Percentiles rank a stretch among this genome's conserved stretches.
Conservation (phyloP, 305 asterid genomes). For the Nicotiana rustica region DNA sequence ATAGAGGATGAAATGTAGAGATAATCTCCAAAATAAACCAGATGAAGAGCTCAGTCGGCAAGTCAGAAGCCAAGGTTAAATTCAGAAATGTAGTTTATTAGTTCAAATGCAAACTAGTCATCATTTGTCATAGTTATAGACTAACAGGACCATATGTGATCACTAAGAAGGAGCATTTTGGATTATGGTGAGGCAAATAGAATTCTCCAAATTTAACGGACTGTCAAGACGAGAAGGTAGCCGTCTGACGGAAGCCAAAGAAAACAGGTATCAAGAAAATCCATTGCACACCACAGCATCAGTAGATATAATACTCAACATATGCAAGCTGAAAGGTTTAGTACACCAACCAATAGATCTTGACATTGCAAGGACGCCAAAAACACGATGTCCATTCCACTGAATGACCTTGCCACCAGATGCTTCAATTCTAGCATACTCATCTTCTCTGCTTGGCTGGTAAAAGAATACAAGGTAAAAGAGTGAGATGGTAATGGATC, state of each 20-base stretch:
- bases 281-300: conserved; percentile 8
- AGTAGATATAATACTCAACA: conserved; percentile 35
- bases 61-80: not conserved
- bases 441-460: conserved; percentile 88
- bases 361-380: conserved; percentile 94
- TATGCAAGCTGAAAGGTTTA: conserved; percentile 26
- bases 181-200: not conserved
- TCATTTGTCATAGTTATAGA: too few relatives aligned
- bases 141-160: not conserved
- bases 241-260: not conserved
- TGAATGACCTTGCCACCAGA: conserved; percentile 86
- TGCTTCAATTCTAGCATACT: conserved; percentile 85
- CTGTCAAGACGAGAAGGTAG: not conserved
- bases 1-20: not conserved
- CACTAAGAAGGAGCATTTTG: not conserved
- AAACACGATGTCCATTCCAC: conserved; percentile 90
- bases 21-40: not conserved
- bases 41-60: not conserved
- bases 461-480: conserved; percentile 19
- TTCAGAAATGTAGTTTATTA: not conserved
- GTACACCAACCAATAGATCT: conserved; percentile 77
- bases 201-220: not conserved
- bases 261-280: not conserved
- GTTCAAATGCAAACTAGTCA: too few relatives aligned
- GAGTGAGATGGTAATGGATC: conserved; percentile 26